Conservation (phyloP, 441 rosid genomes). For the Euphorbia corollata region DNA sequence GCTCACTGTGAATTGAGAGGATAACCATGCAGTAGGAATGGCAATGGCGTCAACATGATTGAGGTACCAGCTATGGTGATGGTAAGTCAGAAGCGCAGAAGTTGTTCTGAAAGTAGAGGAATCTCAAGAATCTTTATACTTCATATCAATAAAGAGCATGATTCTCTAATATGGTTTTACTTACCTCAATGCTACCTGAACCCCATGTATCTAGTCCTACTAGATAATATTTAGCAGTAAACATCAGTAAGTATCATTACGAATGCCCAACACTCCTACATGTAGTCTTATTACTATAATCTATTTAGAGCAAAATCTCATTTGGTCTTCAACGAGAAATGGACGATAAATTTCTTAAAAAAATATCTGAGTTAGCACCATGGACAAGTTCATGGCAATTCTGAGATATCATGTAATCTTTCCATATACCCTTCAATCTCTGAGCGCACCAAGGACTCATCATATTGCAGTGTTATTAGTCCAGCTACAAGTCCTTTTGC, state of each 20-base stretch:
- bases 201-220: background rate
- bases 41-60: background rate
- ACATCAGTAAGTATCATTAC: background rate
- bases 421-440: conserved; percentile 2
- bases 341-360: background rate
- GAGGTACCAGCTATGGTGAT: background rate
- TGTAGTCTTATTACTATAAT: background rate
- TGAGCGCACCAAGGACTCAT: background rate
- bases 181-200: background rate
- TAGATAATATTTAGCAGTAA: background rate
- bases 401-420: background rate
- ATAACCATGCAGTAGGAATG: background rate
- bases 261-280: background rate
- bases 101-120: background rate
- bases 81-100: background rate
- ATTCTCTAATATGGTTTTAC: background rate
- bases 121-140: background rate
- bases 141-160: background rate
- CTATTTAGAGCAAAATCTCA: background rate
- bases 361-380: background rate
- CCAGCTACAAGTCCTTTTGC: background rate
- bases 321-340: background rate
- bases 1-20: background rate
- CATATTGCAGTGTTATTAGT: background rate
- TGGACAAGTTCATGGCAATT: background rate